Percentiles rank a stretch among this genome's conserved stretches.
Evolutionary conservation across 192 early-diverging fungal species (phyloP).

Genomic region (Linnemannia zychae): DNA sequence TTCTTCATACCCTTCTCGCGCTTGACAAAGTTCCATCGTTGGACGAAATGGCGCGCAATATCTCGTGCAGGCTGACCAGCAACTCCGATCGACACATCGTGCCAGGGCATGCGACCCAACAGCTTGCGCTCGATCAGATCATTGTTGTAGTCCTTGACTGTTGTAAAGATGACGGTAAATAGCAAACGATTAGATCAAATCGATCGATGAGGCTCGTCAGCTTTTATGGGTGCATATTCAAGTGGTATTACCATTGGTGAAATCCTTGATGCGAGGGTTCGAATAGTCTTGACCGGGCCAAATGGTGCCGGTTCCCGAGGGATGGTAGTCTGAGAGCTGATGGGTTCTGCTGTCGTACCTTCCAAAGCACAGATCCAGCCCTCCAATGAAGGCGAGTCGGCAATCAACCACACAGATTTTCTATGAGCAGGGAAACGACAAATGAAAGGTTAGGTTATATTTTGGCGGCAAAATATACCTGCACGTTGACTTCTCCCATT

Average conservation of each 20-base stretch:
- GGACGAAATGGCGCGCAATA: conserved; percentile 85
- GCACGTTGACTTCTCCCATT: background rate
- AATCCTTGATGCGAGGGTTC: conserved; percentile 88
- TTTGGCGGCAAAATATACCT: background rate
- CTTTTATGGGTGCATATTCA: background rate
- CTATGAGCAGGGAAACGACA: conserved; percentile 41
- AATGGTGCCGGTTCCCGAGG: conserved; percentile 55
- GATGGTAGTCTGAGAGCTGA: conserved; percentile 77
- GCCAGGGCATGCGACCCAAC: conserved; percentile 88
- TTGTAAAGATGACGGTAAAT: background rate
- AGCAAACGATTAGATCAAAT: background rate
- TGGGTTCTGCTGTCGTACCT: conserved; percentile 86
- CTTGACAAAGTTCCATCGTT: conserved; percentile 93
- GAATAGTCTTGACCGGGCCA: conserved; percentile 85
- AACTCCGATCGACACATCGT: conserved; percentile 85
- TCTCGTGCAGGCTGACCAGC: conserved; percentile 84
- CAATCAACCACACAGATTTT: conserved; percentile 88
- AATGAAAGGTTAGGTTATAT: too few species aligned
- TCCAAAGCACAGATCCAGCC: conserved; percentile 89
- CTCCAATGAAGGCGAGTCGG: conserved; percentile 87
- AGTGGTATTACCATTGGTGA: conserved; percentile 56
- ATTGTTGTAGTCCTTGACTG: conserved; percentile 24
- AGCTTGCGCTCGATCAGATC: conserved; percentile 62
- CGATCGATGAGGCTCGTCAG: background rate
- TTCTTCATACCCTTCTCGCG: conserved; percentile 73